A percentile compares a stretch with the other conserved stretches of the same genome.
phyloP scores from a whole-genome alignment of 2,329 filamentous ascomycete species.

The Neofusicoccum parvum region DNA sequence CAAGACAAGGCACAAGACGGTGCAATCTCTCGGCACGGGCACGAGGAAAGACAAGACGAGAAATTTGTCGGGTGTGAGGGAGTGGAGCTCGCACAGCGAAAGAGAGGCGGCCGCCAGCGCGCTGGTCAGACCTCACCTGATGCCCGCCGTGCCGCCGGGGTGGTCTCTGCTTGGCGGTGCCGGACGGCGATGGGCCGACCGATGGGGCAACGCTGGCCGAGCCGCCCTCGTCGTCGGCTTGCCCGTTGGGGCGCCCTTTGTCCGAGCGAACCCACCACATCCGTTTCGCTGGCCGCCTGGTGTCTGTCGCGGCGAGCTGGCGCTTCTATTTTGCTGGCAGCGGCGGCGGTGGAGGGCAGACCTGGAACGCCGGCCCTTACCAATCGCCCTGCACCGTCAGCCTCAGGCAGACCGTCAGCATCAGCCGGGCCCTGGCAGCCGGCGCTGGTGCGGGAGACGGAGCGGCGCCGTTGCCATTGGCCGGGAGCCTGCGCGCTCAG shows the following conservation, averaged over 20 bases:
- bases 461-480: too few relatives aligned
- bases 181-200: constrained; percentile 1
- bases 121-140: constrained; percentile 5
- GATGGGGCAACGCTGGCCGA: constrained; percentile 5
- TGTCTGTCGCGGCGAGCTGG: background rate
- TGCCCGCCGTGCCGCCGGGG: background rate
- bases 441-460: too few relatives aligned
- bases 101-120: too few relatives aligned
- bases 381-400: background rate
- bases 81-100: background rate
- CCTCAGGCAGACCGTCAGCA: background rate
- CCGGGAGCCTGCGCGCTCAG: too few relatives aligned
- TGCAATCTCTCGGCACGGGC: background rate
- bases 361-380: background rate
- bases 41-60: background rate
- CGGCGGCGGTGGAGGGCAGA: background rate
- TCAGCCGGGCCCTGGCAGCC: too few relatives aligned
- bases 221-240: background rate
- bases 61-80: background rate
- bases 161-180: background rate
- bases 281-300: background rate
- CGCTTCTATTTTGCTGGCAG: too few relatives aligned
- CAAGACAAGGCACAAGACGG: background rate
- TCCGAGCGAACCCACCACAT: background rate
- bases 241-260: background rate